A percentile compares a stretch with the other conserved stretches of the same genome.
Evolutionary conservation across 805 yeast genomes (phyloP).

Genomic region (Nakazawaea populi): DNA sequence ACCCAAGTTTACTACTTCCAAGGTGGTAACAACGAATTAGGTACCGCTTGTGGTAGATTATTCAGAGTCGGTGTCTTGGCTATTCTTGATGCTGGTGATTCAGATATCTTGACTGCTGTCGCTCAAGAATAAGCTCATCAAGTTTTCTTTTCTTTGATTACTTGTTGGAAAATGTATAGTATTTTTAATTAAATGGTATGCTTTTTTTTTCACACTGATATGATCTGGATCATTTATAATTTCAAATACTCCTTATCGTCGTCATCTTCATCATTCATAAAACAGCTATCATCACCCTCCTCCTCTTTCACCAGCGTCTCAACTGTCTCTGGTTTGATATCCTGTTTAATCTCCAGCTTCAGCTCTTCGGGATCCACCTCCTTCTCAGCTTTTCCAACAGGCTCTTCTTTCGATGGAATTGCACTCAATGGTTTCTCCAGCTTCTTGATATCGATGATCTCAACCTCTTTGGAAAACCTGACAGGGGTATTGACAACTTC

Average conservation of each 20-base stretch:
- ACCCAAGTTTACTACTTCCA: slow-evolving; percentile 97
- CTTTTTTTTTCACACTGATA: not conserved
- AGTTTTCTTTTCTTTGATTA: not conserved
- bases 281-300: not conserved
- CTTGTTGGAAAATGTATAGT: not conserved
- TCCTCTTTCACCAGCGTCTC: not conserved
- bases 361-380: not conserved
- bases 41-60: slow-evolving; percentile 99
- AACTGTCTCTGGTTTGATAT: not conserved
- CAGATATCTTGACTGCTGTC: slow-evolving; percentile 85
- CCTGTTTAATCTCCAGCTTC: not conserved
- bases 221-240: not conserved
- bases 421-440: slow-evolving; percentile 15
- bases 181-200: not conserved
- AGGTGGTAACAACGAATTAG: slow-evolving; percentile 99
- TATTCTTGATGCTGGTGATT: slow-evolving; percentile 98
- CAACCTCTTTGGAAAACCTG: slow-evolving; percentile 56
- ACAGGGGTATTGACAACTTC: slow-evolving; percentile 49
- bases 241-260: slow-evolving; percentile 5
- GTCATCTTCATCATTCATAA: not conserved
- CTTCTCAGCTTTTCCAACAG: slow-evolving; percentile 6
- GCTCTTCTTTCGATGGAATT: slow-evolving; percentile 18
- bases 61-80: slow-evolving; percentile 99
- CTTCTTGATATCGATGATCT: slow-evolving; percentile 37
- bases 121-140: slow-evolving; percentile 12